Evolutionary conservation across 108 stramenopile species (phyloP).

Genomic region (Bacterosira constricta): DNA sequence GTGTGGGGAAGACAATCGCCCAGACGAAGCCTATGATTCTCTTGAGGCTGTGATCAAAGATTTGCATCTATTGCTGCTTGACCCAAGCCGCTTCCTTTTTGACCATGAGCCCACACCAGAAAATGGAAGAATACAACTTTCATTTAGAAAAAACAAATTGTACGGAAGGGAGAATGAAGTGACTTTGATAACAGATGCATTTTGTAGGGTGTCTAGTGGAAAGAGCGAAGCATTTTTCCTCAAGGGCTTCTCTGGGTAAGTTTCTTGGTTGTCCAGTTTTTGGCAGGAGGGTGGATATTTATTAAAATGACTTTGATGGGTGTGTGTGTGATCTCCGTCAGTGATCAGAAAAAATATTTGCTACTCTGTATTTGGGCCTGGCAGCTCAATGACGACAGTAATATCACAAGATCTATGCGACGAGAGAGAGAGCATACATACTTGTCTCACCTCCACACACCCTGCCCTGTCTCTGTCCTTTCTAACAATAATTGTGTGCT

Average conservation of each 20-base stretch:
- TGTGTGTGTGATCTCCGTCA: background rate
- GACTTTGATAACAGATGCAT: slow-evolving; percentile 25
- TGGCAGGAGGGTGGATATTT: background rate
- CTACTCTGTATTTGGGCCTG: no score
- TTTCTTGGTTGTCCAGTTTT: background rate
- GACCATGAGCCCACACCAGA: background rate
- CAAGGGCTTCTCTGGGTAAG: slow-evolving; percentile 33
- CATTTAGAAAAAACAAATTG: slow-evolving; percentile 14
- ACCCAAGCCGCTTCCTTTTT: slow-evolving; percentile 39
- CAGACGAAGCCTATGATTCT: slow-evolving; percentile 24
- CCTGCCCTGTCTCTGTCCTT: no score
- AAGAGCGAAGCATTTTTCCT: slow-evolving; percentile 41
- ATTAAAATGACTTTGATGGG: background rate
- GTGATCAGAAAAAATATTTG: no score
- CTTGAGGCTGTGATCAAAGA: slow-evolving; percentile 25
- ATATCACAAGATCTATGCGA: no score
- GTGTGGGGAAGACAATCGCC: slow-evolving; percentile 9
- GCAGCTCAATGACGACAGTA: no score
- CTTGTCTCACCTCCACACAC: no score
- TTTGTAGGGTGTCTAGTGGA: slow-evolving; percentile 28
- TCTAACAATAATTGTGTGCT: no score
- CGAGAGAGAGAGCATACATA: no score
- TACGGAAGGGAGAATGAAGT: slow-evolving; percentile 37
- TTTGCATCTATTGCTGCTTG: slow-evolving; percentile 28
- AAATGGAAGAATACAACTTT: background rate